A percentile compares a stretch with the other conserved stretches of the same genome.
Evolutionary conservation across 768 basidiomycete genomes (phyloP).

Genomic region (Suillus alpinus): DNA sequence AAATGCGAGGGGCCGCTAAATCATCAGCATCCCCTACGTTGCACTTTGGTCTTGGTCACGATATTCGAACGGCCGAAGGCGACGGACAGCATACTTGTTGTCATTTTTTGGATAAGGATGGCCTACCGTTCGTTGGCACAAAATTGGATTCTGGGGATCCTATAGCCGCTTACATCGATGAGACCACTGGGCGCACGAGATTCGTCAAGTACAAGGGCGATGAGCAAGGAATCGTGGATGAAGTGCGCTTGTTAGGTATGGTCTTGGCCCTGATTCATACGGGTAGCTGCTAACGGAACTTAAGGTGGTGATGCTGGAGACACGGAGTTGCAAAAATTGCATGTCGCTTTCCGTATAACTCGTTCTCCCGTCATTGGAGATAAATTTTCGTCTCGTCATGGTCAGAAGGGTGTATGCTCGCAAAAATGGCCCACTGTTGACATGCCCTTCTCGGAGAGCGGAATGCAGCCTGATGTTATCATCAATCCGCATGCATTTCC

Average conservation of each 20-base stretch:
- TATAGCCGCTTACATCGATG: slow-evolving; percentile 85
- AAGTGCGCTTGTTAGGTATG: slow-evolving; percentile 86
- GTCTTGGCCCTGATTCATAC: not conserved
- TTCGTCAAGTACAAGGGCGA: slow-evolving; percentile 97
- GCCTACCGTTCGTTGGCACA: slow-evolving; percentile 77
- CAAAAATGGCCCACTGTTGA: slow-evolving; percentile 98
- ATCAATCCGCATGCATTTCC: slow-evolving; percentile 99
- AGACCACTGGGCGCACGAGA: slow-evolving; percentile 75
- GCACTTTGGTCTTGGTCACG: slow-evolving; percentile 88
- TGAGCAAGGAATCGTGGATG: slow-evolving; percentile 84
- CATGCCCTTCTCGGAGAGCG: slow-evolving; percentile 99
- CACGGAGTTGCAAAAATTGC: slow-evolving; percentile 85
- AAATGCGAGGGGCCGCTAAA: slow-evolving; percentile 65
- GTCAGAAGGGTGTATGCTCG: slow-evolving; percentile 99
- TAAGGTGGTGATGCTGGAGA: slow-evolving; percentile 88
- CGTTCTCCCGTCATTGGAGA: slow-evolving; percentile 97
- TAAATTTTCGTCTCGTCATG: slow-evolving; percentile 98
- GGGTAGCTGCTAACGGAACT: not conserved
- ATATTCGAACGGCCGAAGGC: slow-evolving; percentile 58
- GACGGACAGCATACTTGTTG: slow-evolving; percentile 40
- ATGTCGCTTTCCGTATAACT: slow-evolving; percentile 89
- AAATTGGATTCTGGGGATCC: slow-evolving; percentile 71
- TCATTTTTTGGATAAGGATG: slow-evolving; percentile 73
- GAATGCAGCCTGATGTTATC: slow-evolving; percentile 98
- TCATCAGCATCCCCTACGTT: slow-evolving; percentile 56